Evolutionary conservation across 495 filamentous ascomycete species (phyloP).

Genomic region (Elasticomyces elasticus): DNA sequence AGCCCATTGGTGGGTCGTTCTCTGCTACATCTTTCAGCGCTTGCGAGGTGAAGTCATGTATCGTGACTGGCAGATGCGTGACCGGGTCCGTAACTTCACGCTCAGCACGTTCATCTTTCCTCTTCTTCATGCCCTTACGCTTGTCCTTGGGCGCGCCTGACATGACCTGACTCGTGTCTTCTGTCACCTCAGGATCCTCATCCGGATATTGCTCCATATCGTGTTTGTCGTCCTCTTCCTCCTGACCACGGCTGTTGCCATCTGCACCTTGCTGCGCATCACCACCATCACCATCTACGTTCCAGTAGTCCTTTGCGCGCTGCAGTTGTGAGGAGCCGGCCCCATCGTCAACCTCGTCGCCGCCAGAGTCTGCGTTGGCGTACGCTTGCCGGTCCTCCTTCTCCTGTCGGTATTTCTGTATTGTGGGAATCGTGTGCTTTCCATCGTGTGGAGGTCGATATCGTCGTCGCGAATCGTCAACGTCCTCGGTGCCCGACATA

Average conservation of each 20-base stretch:
- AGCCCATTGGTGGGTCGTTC: slow-evolving; percentile 41
- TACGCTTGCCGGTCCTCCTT: slow-evolving; percentile 39
- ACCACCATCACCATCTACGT: slow-evolving; percentile 13
- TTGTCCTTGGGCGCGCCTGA: slow-evolving; percentile 45
- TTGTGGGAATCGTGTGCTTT: slow-evolving; percentile 52
- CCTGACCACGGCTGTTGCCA: slow-evolving; percentile 8
- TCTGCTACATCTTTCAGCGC: slow-evolving; percentile 46
- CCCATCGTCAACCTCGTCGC: background rate
- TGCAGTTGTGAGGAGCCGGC: background rate
- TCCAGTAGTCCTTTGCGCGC: background rate
- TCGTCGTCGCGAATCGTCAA: slow-evolving; percentile 36
- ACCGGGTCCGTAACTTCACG: slow-evolving; percentile 64
- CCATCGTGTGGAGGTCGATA: slow-evolving; percentile 45
- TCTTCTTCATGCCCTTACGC: slow-evolving; percentile 47
- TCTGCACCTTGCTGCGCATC: slow-evolving; percentile 20
- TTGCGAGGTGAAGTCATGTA: slow-evolving; percentile 54
- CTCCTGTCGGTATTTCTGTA: slow-evolving; percentile 51
- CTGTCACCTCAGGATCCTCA: slow-evolving; percentile 30
- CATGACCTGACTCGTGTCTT: slow-evolving; percentile 45
- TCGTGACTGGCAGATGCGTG: slow-evolving; percentile 53
- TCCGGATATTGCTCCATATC: slow-evolving; percentile 25
- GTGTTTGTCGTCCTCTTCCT: slow-evolving; percentile 13
- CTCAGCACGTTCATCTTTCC: slow-evolving; percentile 37
- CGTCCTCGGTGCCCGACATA: slow-evolving; percentile 32
- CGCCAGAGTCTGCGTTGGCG: slow-evolving; percentile 22